A percentile compares a stretch with the other conserved stretches of the same genome.
Evolutionary conservation across 805 yeast species (phyloP).

Genomic region (Saccharomycopsis sp.): DNA sequence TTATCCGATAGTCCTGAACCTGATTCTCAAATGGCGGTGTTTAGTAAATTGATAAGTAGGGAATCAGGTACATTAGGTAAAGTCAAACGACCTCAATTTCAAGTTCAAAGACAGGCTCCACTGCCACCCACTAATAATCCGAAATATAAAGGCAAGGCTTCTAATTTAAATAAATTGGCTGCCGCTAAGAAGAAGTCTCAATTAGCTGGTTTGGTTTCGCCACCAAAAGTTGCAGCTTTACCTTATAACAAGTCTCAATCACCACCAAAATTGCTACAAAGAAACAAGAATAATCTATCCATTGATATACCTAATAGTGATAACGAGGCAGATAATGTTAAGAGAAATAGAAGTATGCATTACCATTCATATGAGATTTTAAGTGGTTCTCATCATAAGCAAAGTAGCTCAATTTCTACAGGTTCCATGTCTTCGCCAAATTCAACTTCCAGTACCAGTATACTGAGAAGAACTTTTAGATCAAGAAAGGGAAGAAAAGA

Average conservation of each 20-base stretch:
- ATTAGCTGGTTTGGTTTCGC: not conserved
- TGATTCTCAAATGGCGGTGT: not conserved
- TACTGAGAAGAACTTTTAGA: too few relatives aligned
- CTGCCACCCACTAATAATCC: conserved; percentile 8
- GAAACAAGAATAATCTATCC: conserved; percentile 12
- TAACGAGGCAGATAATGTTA: not conserved
- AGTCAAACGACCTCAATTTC: conserved; percentile 13
- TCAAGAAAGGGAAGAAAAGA: not conserved
- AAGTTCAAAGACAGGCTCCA: conserved; percentile 17
- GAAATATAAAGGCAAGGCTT: not conserved
- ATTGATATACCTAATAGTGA: conserved; percentile 8
- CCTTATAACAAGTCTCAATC: conserved; percentile 2
- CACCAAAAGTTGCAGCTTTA: conserved; percentile 1
- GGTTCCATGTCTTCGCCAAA: not conserved
- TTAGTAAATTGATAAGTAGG: not conserved
- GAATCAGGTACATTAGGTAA: not conserved
- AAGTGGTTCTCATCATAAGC: not conserved
- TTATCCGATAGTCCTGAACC: not conserved
- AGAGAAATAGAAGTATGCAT: conserved; percentile 15
- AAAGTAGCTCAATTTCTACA: not conserved
- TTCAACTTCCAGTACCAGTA: not conserved
- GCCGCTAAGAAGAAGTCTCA: not conserved
- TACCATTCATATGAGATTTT: conserved; percentile 11
- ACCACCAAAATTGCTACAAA: not conserved
- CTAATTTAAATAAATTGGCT: not conserved